Base-by-base conservation (phyloP, 2,329 filamentous ascomycete genomes). In the Monilinia fructigena region DNA sequence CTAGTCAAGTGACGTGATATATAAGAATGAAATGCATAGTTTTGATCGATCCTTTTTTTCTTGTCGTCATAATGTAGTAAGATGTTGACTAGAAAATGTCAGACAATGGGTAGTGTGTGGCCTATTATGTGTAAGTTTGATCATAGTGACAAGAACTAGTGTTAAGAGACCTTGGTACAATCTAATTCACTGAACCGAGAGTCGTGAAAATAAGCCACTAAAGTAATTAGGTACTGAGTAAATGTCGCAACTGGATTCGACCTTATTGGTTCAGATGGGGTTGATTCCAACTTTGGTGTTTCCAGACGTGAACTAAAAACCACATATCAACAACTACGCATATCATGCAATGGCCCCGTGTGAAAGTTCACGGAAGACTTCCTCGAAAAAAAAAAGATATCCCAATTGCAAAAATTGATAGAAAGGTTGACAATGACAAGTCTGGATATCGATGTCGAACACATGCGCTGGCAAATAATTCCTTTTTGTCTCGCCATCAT, bases 401-500 rank as follows among this genome's bases (percentile, higher is more conserved):
- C 4, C 28, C 28, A n/a, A n/a, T n/a, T n/a, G n/a, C n/a, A 73
- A 31, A 74, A 77, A 53, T 70, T 80, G 71, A 45, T 77, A 10
- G 70, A 76, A 42, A 78, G 76, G 54, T 66, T 73, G 14, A 80
- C 77, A 3, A 79, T 81, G 77, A 78, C 31, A 81, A 59, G 77
- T 80, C 2, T 81, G 79, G 79, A 77, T 80, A 77, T 68, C 73
- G 26, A 67, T 80, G 78, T 68, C 73, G 26, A 67, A 73, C 5
- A 74, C 75, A 16, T 71, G 72, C 11, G 75, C 72, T 3, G 77
- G 77, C 16, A 78, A 73, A 55, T 73, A 75, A 59, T 78, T 80
- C 72, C 80, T 80, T 68, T 74, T 81, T 71, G 79, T 80, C 4
- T 73, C 81, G 26, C 78, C 79, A 80, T 70, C 78, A 79, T n/a